Evolutionary conservation across 1,284 basidiomycete genomes (phyloP).

Genomic region (Fomitopsis schrenkii): DNA sequence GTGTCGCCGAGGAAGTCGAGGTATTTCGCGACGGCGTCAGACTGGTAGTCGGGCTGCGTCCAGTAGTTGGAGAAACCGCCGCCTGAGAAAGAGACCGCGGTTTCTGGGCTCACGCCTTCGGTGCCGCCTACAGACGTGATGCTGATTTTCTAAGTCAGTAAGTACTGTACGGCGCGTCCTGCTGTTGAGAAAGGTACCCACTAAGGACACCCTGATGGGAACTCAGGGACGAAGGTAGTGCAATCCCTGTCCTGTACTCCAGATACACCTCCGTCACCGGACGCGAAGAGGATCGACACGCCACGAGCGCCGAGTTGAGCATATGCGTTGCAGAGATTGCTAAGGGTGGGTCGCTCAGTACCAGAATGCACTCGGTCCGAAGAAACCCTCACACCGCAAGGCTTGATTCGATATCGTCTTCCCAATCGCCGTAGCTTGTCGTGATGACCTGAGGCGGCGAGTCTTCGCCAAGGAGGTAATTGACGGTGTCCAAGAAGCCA

Average conservation of each 20-base stretch:
- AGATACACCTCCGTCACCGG: slow-evolving; percentile 65
- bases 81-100: slow-evolving; percentile 49
- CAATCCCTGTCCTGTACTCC: slow-evolving; percentile 49
- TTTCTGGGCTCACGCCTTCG: slow-evolving; percentile 45
- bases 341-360: background rate
- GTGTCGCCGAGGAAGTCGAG: slow-evolving; percentile 24
- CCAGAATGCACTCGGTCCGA: background rate
- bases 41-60: slow-evolving; percentile 38
- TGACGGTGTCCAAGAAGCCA: slow-evolving; percentile 23
- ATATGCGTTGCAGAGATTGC: slow-evolving; percentile 50
- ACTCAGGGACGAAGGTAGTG: slow-evolving; percentile 57
- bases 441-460: slow-evolving; percentile 46
- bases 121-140: slow-evolving; percentile 62
- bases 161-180: slow-evolving; percentile 27
- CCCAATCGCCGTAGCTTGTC: slow-evolving; percentile 32
- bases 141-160: slow-evolving; percentile 35
- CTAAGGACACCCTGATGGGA: slow-evolving; percentile 59
- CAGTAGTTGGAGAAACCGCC: slow-evolving; percentile 61
- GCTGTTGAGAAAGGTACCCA: slow-evolving; percentile 11
- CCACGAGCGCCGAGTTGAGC: slow-evolving; percentile 61
- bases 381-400: slow-evolving; percentile 50
- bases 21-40: slow-evolving; percentile 30
- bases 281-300: slow-evolving; percentile 59
- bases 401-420: slow-evolving; percentile 23
- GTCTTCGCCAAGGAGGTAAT: slow-evolving; percentile 27